Percentiles rank a stretch among this genome's conserved stretches.
phyloP scores from a whole-genome alignment of 2,329 filamentous ascomycete genomes.

The Pseudogymnoascus sp. region DNA sequence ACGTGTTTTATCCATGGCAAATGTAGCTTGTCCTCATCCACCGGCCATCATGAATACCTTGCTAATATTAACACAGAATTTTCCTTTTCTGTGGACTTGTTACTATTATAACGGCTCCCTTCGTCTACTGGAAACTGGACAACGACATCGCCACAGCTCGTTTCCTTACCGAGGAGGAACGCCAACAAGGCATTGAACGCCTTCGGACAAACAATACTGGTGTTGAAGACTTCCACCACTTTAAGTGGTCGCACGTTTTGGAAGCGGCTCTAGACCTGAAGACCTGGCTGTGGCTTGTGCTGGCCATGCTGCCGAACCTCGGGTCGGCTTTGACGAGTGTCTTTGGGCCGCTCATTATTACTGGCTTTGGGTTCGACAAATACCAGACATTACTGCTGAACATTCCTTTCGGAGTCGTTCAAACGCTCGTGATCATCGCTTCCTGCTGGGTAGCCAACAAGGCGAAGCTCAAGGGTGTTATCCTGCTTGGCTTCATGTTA shows the following conservation, averaged over 20 bases:
- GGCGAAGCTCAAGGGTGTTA: conserved; percentile 45
- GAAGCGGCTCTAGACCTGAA: conserved; percentile 51
- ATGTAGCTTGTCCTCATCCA: conserved; percentile 35
- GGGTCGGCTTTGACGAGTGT: neutral
- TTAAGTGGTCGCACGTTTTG: conserved; percentile 41
- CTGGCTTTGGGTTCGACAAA: conserved; percentile 6
- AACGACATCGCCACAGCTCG: conserved; percentile 44
- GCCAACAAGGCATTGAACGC: conserved; percentile 41
- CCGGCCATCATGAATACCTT: conserved; percentile 26
- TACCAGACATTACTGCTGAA: conserved; percentile 7
- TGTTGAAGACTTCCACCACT: conserved; percentile 54
- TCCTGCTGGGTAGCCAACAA: conserved; percentile 50
- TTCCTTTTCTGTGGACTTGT: conserved; percentile 41
- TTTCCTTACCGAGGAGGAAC: conserved; percentile 48
- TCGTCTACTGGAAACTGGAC: conserved; percentile 53
- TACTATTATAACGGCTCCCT: conserved; percentile 41
- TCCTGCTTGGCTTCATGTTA: conserved; percentile 45
- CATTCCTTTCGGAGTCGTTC: conserved; percentile 46
- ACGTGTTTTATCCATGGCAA: conserved; percentile 51
- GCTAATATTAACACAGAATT: conserved; percentile 13
- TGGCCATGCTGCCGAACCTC: conserved; percentile 6
- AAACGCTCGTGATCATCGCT: conserved; percentile 49
- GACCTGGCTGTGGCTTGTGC: conserved; percentile 39
- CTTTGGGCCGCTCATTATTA: conserved; percentile 8
- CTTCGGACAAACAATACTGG: conserved; percentile 34